Evolutionary conservation across 225 moss, liverwort and hornwort genomes (phyloP).

Genomic region (Straminergon stramineum): DNA sequence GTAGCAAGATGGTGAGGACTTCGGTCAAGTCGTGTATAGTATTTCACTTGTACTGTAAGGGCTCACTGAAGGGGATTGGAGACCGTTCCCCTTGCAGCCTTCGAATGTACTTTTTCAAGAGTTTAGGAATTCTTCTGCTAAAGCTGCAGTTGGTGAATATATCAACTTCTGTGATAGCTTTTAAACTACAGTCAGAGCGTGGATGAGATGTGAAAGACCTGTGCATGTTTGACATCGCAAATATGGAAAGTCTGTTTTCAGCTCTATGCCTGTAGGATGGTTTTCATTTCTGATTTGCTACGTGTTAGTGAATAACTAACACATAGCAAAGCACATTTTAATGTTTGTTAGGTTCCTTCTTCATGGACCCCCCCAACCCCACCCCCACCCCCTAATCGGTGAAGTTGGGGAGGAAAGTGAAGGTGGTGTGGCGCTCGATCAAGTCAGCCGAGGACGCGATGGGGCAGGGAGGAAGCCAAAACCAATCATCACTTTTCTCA

Average conservation of each 20-base stretch:
- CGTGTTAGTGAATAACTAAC: background rate
- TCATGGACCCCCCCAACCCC: too few species aligned
- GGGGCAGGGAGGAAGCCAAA: conserved; percentile 32
- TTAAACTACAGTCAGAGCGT: background rate
- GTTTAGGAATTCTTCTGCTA: background rate
- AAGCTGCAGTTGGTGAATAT: background rate
- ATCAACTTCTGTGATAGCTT: background rate
- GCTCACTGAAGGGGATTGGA: background rate
- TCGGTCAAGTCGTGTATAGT: background rate
- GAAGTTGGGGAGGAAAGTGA: conserved; percentile 20
- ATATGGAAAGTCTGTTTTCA: background rate
- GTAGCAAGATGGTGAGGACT: background rate
- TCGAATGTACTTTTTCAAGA: background rate
- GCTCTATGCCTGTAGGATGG: background rate
- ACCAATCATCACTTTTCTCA: background rate
- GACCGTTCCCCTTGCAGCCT: background rate
- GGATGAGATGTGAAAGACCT: background rate
- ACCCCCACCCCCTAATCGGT: background rate
- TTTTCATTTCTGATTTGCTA: background rate
- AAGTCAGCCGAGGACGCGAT: background rate
- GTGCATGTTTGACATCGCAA: background rate
- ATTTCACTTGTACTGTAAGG: background rate
- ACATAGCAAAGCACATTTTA: background rate
- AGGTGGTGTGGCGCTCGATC: conserved; percentile 17
- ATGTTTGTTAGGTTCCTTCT: background rate